phyloP scores from a whole-genome alignment of 1,139 yeast genomes.

The Maudiozyma humilis region DNA sequence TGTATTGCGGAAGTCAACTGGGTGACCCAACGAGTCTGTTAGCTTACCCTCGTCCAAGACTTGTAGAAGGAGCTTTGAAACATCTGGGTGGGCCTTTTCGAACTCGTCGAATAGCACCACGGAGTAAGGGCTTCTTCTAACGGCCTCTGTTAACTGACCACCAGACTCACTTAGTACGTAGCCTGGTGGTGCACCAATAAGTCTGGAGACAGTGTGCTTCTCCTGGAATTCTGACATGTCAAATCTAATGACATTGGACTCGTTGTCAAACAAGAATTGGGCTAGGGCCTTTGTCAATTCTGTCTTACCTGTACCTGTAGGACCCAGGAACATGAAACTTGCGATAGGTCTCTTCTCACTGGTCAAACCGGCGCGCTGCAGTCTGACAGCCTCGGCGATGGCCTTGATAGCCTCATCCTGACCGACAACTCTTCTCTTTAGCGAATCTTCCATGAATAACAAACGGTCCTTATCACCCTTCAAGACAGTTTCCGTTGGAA shows the following conservation, averaged over 20 bases:
- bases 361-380: constrained; percentile 93
- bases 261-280: constrained; percentile 83
- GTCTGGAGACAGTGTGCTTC: constrained; percentile 77
- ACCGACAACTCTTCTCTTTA: constrained; percentile 77
- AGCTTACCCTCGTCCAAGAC: constrained; percentile 91
- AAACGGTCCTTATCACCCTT: constrained; percentile 91
- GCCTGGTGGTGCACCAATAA: constrained; percentile 97
- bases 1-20: constrained; percentile 87
- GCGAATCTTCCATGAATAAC: constrained; percentile 73
- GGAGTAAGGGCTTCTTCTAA: constrained; percentile 87
- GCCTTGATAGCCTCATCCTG: constrained; percentile 92
- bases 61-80: constrained; percentile 77
- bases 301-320: constrained; percentile 97
- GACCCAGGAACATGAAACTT: constrained; percentile 90
- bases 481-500: constrained; percentile 85
- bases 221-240: constrained; percentile 99
- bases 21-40: constrained; percentile 91
- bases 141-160: constrained; percentile 94
- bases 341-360: constrained; percentile 93
- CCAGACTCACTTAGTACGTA: constrained; percentile 89
- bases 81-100: constrained; percentile 94
- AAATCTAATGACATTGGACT: constrained; percentile 74
- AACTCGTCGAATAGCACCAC: constrained; percentile 91
- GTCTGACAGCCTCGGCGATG: constrained; percentile 86
- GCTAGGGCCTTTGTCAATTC: constrained; percentile 89